A percentile compares a stretch with the other conserved stretches of the same genome.
Conservation (phyloP, 192 early-diverging fungal species). For the Diversispora eburnea region DNA sequence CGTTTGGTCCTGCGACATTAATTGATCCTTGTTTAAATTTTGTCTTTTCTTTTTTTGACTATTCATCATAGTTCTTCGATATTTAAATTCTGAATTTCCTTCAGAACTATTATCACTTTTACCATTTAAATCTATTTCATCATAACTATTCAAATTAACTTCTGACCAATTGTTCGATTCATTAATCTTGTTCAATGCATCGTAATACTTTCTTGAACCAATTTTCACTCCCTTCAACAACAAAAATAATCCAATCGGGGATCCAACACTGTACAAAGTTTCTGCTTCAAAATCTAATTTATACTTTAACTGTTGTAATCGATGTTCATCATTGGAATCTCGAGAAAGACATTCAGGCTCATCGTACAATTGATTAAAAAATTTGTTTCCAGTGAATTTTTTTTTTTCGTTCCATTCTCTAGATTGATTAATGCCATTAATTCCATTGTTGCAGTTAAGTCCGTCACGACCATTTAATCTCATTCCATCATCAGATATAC, state of each 20-base stretch:
- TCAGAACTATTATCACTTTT: not conserved
- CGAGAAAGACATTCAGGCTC: too few species aligned
- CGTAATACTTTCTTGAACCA: slow-evolving; percentile 36
- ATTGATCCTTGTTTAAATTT: too few species aligned
- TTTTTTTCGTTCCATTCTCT: too few species aligned
- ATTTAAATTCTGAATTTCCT: too few species aligned
- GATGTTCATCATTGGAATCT: too few species aligned
- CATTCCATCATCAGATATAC: not conserved
- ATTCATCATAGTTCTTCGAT: too few species aligned
- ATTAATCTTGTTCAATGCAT: not conserved
- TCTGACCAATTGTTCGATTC: not conserved
- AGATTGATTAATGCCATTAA: too few species aligned
- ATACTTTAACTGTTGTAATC: slow-evolving; percentile 30
- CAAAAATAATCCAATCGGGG: slow-evolving; percentile 77
- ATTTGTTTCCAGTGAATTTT: too few species aligned
- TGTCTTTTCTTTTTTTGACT: too few species aligned
- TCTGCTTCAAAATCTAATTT: slow-evolving; percentile 67
- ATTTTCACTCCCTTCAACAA: slow-evolving; percentile 72
- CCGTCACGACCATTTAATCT: not conserved
- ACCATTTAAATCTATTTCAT: not conserved
- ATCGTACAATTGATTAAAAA: too few species aligned
- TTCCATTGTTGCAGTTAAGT: not conserved
- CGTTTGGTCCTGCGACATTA: not conserved
- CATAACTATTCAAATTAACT: not conserved
- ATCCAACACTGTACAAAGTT: slow-evolving; percentile 79